phyloP scores from a whole-genome alignment of 352 stramenopile genomes.

The Pythium phragmiticola region DNA sequence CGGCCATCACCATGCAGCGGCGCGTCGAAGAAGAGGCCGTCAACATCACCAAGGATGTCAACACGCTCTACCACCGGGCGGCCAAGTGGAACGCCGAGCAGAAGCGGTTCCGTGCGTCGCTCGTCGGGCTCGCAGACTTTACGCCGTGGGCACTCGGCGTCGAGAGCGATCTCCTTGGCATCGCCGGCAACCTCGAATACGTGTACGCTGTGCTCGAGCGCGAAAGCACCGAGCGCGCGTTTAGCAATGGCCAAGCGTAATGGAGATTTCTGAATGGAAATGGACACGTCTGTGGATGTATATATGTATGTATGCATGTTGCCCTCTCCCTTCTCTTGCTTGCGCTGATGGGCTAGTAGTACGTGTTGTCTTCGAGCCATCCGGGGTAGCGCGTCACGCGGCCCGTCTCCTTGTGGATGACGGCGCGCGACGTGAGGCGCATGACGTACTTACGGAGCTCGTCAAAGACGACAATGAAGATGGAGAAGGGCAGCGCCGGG shows the following conservation, averaged over 20 bases:
- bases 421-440: conserved; percentile 69
- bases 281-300: conserved; percentile 1
- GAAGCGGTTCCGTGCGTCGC: conserved; percentile 47
- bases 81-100: conserved; percentile 70
- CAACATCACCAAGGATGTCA: conserved; percentile 59
- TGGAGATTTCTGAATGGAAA: conserved; percentile 1
- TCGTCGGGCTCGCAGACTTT: conserved; percentile 57
- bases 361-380: conserved; percentile 90
- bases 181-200: conserved; percentile 71
- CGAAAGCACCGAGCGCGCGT: conserved; percentile 15
- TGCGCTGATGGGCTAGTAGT: conserved; percentile 60
- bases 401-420: conserved; percentile 74
- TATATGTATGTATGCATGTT: conserved; percentile 1
- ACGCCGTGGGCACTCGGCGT: conserved; percentile 47
- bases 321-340: neutral
- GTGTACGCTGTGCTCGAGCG: conserved; percentile 59
- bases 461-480: conserved; percentile 90
- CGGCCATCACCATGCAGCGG: conserved; percentile 49
- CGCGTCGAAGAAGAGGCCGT: conserved; percentile 61
- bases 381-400: conserved; percentile 81
- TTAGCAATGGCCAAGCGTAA: conserved; percentile 2
- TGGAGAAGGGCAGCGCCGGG: conserved; percentile 83
- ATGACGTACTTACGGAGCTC: conserved; percentile 91
- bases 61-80: conserved; percentile 51
- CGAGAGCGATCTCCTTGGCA: conserved; percentile 47